Base-by-base conservation (phyloP, 805 yeast species). In the Blastobotrys peoriensis region DNA sequence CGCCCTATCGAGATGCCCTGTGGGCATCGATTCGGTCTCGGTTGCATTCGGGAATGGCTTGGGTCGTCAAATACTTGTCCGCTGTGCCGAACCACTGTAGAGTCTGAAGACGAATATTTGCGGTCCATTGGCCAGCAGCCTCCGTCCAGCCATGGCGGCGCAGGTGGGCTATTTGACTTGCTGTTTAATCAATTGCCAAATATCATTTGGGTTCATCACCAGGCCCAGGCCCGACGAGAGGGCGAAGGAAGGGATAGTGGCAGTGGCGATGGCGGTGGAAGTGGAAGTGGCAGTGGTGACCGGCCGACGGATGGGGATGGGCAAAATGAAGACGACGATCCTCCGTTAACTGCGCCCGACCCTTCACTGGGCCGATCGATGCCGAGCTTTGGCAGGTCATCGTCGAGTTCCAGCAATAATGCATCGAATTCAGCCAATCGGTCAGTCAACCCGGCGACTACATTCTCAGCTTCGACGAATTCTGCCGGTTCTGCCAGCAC, bases 41-140 rank as follows among this genome's bases (percentile, higher is more conserved):
- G 77, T n/a, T 91, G 98, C 67, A 68, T 88, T 19, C 75, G 71
- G 46, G 86, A 83, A 54, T 91, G 98, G 98, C 74, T 91, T 41
- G 75, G 73, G 48, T 66, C 75, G 19, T 80, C 83, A 55, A 74
- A 77, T 23, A 77, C 86, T 2, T 89, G 98, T 61, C 98, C 98
- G 0, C 64, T 91, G 38, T 91, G 98, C 61, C 78, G 98, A 46
- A 69, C 69, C 15, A 67, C 72, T 17, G 67, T 83, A 48, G 70
- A 71, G 44, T 55, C 62, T 15, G 67, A 61, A 43, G 52, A 44
- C 13, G 62, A 55, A 34, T 52, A 44, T 45, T 38, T 52, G 19
- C 46, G 52, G 21, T 21, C 51, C 5, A 52, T 48, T 1, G 58
- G 57, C 33, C 50, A 41, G 37, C 46, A 33, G 38, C 52, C 51